Conservation (phyloP, 805 yeast species). For the Candida jianshihensis region DNA sequence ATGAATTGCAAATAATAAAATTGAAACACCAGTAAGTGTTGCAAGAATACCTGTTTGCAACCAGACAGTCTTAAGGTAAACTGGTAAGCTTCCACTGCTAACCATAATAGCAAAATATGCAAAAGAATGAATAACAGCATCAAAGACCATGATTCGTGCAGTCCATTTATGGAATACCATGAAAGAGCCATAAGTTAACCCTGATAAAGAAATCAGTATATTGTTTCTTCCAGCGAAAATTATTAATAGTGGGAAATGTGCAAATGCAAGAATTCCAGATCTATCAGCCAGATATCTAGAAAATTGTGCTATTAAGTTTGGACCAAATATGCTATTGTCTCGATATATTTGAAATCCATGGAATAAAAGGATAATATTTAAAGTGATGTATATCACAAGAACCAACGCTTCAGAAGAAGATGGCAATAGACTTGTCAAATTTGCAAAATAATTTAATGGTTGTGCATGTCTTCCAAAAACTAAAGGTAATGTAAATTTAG, state of each 20-base stretch:
- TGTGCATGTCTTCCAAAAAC: conserved; percentile 15
- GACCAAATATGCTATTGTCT: conserved; percentile 16
- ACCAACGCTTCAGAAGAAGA: conserved; percentile 20
- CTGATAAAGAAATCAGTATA: conserved; percentile 51
- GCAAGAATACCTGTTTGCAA: conserved; percentile 15
- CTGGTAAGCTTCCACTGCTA: neutral
- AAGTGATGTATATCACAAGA: conserved; percentile 25
- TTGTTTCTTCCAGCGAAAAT: conserved; percentile 72
- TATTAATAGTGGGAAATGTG: conserved; percentile 45
- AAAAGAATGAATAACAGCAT: conserved; percentile 40
- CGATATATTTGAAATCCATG: conserved; percentile 8
- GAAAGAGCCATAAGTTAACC: conserved; percentile 58
- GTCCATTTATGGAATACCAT: conserved; percentile 63
- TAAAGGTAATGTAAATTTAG: conserved; percentile 13
- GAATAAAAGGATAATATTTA: conserved; percentile 10
- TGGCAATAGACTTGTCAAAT: conserved; percentile 16
- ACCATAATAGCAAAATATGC: conserved; percentile 12
- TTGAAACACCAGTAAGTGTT: conserved; percentile 1
- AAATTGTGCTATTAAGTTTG: conserved; percentile 4
- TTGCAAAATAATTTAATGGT: conserved; percentile 8
- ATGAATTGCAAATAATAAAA: conserved; percentile 22
- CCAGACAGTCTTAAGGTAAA: conserved; percentile 5
- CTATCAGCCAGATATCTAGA: conserved; percentile 13
- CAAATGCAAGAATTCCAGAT: conserved; percentile 24
- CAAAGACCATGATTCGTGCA: conserved; percentile 39